phyloP scores from a whole-genome alignment of 148 eudicot species.

The Vaccinium myrtillus region DNA sequence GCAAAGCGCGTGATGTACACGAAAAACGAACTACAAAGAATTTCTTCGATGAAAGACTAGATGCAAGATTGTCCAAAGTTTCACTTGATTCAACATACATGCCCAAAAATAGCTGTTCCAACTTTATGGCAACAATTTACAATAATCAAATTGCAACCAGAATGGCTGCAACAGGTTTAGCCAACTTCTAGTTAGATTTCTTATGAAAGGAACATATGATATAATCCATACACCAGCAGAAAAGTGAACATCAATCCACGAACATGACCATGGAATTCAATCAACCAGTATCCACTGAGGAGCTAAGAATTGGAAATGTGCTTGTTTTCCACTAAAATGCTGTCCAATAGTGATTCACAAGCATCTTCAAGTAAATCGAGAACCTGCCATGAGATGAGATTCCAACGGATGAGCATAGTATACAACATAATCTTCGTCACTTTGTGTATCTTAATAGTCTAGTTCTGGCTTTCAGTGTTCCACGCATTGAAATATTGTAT shows the following conservation, averaged over 20 bases:
- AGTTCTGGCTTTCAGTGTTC: not conserved
- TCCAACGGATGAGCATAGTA: not conserved
- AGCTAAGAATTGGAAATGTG: slow-evolving; percentile 19
- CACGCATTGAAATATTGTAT: not conserved
- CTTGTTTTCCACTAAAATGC: slow-evolving; percentile 46
- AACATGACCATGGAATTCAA: not conserved
- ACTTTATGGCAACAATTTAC: not conserved
- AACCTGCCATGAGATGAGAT: slow-evolving; percentile 47
- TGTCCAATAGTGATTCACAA: slow-evolving; percentile 80
- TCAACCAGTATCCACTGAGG: not conserved
- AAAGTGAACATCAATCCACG: not conserved
- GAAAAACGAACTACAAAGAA: too few species aligned
- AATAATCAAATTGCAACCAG: not conserved
- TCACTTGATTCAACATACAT: too few species aligned
- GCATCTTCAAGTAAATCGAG: slow-evolving; percentile 92
- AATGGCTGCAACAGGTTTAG: not conserved
- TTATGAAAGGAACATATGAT: not conserved
- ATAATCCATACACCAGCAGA: not conserved
- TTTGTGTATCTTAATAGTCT: not conserved
- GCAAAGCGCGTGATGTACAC: too few species aligned
- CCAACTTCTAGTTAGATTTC: not conserved
- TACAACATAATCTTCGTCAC: too few species aligned
- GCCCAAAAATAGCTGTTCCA: not conserved
- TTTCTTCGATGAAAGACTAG: too few species aligned
- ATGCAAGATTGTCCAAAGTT: too few species aligned